Conservation (phyloP, 2,329 filamentous ascomycete species). For the Penicillium sp. region DNA sequence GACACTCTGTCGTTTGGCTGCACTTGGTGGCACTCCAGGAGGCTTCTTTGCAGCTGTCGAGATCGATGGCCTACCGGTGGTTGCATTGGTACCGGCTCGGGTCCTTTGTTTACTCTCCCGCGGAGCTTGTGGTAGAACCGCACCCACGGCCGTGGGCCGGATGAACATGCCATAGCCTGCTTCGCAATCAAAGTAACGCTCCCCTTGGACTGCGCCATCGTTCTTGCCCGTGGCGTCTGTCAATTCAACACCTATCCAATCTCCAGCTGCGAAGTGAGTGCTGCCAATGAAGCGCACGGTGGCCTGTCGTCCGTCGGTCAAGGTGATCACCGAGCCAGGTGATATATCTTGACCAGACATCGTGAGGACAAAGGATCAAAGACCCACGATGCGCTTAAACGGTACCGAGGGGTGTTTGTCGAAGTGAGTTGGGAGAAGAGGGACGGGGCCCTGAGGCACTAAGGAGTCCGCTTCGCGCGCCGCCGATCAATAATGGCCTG, state of each 20-base stretch:
- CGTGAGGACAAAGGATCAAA: slow-evolving; percentile 5
- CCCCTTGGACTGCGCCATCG: slow-evolving; percentile 84
- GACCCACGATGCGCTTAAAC: slow-evolving; percentile 12
- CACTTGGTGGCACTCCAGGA: slow-evolving; percentile 53
- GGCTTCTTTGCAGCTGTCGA: slow-evolving; percentile 42
- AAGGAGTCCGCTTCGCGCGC: not conserved
- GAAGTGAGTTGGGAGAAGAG: slow-evolving; percentile 3
- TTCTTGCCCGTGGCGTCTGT: slow-evolving; percentile 84
- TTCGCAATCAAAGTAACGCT: slow-evolving; percentile 82
- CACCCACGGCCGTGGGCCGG: slow-evolving; percentile 66
- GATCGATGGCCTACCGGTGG: slow-evolving; percentile 24
- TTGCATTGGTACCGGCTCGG: slow-evolving; percentile 30
- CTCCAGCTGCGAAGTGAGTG: slow-evolving; percentile 76
- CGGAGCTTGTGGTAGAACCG: slow-evolving; percentile 45
- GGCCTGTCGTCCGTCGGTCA: slow-evolving; percentile 74
- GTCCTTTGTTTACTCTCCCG: slow-evolving; percentile 41
- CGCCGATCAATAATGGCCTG: slow-evolving; percentile 6
- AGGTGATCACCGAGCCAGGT: slow-evolving; percentile 72
- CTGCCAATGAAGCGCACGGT: slow-evolving; percentile 78
- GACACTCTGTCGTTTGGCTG: slow-evolving; percentile 65
- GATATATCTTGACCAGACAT: slow-evolving; percentile 33
- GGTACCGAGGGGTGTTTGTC: slow-evolving; percentile 1
- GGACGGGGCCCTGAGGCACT: slow-evolving; percentile 19
- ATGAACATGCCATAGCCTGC: slow-evolving; percentile 80
- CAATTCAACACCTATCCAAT: slow-evolving; percentile 89